Conservation (phyloP, 78 protist genomes). For the Dictyostelium intermedium region DNA sequence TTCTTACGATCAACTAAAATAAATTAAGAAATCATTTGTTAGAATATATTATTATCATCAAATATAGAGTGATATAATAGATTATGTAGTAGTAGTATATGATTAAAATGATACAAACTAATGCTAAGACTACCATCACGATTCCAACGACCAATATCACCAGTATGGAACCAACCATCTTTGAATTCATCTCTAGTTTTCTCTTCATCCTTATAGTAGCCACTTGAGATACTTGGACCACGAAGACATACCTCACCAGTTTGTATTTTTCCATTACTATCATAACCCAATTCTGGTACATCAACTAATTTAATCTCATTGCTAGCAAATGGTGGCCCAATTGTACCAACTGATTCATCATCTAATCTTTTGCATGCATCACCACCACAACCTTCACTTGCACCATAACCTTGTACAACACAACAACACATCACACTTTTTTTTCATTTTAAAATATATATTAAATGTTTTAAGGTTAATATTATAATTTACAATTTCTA, state of each 20-base stretch:
- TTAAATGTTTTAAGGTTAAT: too few relatives aligned
- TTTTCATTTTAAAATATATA: too few relatives aligned
- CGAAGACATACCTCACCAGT: conserved; percentile 95
- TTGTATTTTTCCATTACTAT: background rate
- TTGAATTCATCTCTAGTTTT: conserved; percentile 78
- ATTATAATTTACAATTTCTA: too few relatives aligned
- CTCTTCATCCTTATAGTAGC: conserved; percentile 91
- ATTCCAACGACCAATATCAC: conserved; percentile 94
- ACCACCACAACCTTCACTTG: conserved; percentile 93
- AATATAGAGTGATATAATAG: too few relatives aligned
- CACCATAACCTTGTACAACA: conserved; percentile 88
- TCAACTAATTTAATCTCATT: conserved; percentile 87
- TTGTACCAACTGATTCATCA: conserved; percentile 35
- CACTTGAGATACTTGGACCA: conserved; percentile 91
- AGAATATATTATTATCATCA: too few relatives aligned
- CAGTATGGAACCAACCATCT: conserved; percentile 95
- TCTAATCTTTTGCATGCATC: conserved; percentile 41
- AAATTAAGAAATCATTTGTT: too few relatives aligned
- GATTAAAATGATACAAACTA: background rate
- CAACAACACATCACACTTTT: conserved; percentile 16
- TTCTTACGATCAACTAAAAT: conserved; percentile 91
- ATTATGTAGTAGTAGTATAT: too few relatives aligned
- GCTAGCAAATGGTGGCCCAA: conserved; percentile 63
- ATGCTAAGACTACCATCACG: conserved; percentile 56
- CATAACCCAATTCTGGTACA: conserved; percentile 91